Evolutionary conservation across 495 filamentous ascomycete genomes (phyloP).

Genomic region (Penicillium manginii): DNA sequence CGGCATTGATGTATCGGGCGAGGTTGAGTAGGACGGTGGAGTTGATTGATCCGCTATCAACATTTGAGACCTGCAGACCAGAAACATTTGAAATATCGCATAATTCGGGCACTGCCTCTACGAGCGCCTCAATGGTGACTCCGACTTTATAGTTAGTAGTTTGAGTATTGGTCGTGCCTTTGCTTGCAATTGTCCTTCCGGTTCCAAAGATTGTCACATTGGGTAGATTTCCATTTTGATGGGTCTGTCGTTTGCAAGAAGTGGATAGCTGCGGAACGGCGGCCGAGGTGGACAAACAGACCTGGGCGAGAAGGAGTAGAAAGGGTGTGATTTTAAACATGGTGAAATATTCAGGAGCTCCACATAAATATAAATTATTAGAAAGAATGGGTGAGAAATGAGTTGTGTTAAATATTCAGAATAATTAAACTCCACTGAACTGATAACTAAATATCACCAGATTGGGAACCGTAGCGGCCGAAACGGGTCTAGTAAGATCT

Average conservation of each 20-base stretch:
- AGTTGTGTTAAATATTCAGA: no score
- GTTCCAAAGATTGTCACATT: slow-evolving; percentile 5
- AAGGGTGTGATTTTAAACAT: neutral
- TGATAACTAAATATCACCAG: no score
- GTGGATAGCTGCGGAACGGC: neutral
- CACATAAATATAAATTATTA: neutral
- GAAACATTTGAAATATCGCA: slow-evolving; percentile 7
- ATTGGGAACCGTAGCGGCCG: slow-evolving; percentile 2
- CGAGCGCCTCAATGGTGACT: slow-evolving; percentile 2
- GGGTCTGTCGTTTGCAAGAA: neutral
- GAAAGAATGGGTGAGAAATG: neutral
- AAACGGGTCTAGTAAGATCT: neutral
- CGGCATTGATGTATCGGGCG: neutral
- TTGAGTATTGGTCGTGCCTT: slow-evolving; percentile 4
- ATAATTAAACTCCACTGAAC: no score
- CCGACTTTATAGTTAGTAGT: slow-evolving; percentile 7
- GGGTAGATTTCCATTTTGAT: neutral
- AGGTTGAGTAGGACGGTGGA: neutral
- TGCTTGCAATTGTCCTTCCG: slow-evolving; percentile 6
- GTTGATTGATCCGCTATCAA: slow-evolving; percentile 9
- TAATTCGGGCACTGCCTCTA: slow-evolving; percentile 7
- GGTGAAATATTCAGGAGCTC: neutral
- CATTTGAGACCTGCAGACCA: slow-evolving; percentile 4
- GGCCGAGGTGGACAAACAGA: neutral
- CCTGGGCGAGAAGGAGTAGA: neutral